These are phyloP conservation scores for Tricholoma hemisulphureum DNA, from an alignment of 768 basidiomycete species.

Conservation along the genomic window DNA sequence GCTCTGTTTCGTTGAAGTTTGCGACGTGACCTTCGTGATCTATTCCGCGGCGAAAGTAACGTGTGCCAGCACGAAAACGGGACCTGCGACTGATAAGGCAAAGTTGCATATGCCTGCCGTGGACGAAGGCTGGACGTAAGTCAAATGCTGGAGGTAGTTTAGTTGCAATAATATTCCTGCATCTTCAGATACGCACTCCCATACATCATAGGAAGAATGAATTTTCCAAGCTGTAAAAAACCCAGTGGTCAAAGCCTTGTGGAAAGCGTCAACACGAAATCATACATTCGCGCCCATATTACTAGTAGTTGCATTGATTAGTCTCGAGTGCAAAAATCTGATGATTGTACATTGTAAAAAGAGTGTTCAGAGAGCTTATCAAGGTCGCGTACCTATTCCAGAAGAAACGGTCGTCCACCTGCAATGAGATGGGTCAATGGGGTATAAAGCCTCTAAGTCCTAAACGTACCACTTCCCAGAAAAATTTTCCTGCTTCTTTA, in stretches of 20 bases:
- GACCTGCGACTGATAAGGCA: conserved; percentile 92
- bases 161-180: conserved; percentile 2
- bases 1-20: conserved; percentile 99
- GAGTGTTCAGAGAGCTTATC: background rate
- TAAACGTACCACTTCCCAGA: conserved; percentile 74
- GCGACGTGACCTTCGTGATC: conserved; percentile 88
- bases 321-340: conserved; percentile 39
- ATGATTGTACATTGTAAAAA: conserved; percentile 21
- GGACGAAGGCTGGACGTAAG: conserved; percentile 69
- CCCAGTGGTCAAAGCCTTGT: conserved; percentile 10
- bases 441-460: background rate
- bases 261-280: background rate
- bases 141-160: conserved; percentile 68
- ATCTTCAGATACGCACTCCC: conserved; percentile 82
- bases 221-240: conserved; percentile 67
- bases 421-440: conserved; percentile 3
- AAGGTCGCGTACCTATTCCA: conserved; percentile 78
- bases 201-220: conserved; percentile 90
- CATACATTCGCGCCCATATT: conserved; percentile 67
- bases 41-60: conserved; percentile 94
- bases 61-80: conserved; percentile 91
- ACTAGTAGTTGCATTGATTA: conserved; percentile 40
- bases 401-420: conserved; percentile 97
- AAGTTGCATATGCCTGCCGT: conserved; percentile 76
- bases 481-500: conserved; percentile 48